Evolutionary conservation across 805 yeast species (phyloP), one percentile per base, ranked within the genome.

Genomic region (Saturnispora quitensis): DNA sequence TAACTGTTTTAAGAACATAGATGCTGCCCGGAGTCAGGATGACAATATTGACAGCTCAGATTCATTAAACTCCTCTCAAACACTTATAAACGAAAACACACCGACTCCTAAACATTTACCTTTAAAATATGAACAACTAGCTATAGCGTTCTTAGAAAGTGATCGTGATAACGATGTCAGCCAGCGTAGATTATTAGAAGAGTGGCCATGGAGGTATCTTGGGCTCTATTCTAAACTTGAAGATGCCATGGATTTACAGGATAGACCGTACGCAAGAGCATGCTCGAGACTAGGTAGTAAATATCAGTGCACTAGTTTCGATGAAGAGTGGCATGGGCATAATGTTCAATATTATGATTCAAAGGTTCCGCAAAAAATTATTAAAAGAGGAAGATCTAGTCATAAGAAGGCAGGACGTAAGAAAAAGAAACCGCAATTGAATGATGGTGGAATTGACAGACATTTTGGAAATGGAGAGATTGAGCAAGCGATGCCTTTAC

Each of bases 151-250:
- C 58, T 61, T 82, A 27, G 66, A 68, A 36, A 67, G 68, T 5
- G 89, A 82, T 59, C 59, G 61, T 1, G 49, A 59, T 2, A 53
- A 71, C 3, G 60, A 77, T 0, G 62, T 76, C 18, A 68, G 71
- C 38, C 68, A 78, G 52, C 64, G 87, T 55, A 62, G 88, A 52
- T 67, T 74, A 33, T 54, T 67, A n/a, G 88, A 82, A 64, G 89
- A 82, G 60, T 89, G 96, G 96, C 83, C 82, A 2, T 84, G 81
- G 69, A 67, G 95, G 56, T 89, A 85, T 60, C 71, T 87, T 25
- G 95, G 96, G 1, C 74, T 82, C 69, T 86, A 86, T 63, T 78
- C 88, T 1, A 72, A 77, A 44, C 65, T 86, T 25, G 91, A 86
- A 61, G 95, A 86, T 63, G 87, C 87, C 1, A 73, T 86, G 43